A percentile compares a stretch with the other conserved stretches of the same genome.
Evolutionary conservation across 2,329 filamentous ascomycete species (phyloP).

Genomic region (Berkeleyomyces rouxiae): DNA sequence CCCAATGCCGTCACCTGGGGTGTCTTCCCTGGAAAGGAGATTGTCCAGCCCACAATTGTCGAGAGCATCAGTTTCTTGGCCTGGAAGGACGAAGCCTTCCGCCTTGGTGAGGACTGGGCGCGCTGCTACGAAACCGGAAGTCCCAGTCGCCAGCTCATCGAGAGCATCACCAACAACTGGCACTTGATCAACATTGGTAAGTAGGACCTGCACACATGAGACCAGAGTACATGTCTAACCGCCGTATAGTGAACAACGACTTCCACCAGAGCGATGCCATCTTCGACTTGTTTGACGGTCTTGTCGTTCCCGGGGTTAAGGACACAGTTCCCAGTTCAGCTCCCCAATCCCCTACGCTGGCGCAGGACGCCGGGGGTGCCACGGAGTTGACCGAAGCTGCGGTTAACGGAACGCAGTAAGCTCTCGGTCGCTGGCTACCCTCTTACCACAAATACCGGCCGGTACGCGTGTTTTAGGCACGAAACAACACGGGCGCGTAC

Average conservation of each 20-base stretch:
- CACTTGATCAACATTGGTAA: slow-evolving; percentile 87
- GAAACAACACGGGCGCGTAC: background rate
- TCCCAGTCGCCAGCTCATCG: slow-evolving; percentile 63
- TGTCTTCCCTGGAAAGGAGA: slow-evolving; percentile 96
- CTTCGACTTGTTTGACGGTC: slow-evolving; percentile 69
- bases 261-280: slow-evolving; percentile 74
- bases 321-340: slow-evolving; percentile 11
- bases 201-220: slow-evolving; percentile 19
- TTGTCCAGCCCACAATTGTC: slow-evolving; percentile 99
- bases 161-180: slow-evolving; percentile 76
- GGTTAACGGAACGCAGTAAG: slow-evolving; percentile 12
- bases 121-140: slow-evolving; percentile 68
- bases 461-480: background rate
- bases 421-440: background rate
- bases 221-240: background rate
- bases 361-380: slow-evolving; percentile 8
- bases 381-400: slow-evolving; percentile 3
- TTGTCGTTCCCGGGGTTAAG: slow-evolving; percentile 52
- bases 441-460: background rate
- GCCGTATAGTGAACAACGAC: slow-evolving; percentile 73
- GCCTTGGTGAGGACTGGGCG: slow-evolving; percentile 83
- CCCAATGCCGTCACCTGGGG: slow-evolving; percentile 99
- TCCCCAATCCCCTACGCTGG: slow-evolving; percentile 1
- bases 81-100: slow-evolving; percentile 96
- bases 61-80: slow-evolving; percentile 94